Evolutionary conservation across 2,329 filamentous ascomycete genomes (phyloP), one percentile per base, ranked within the genome.

Genomic region (Talaromyces sp.): DNA sequence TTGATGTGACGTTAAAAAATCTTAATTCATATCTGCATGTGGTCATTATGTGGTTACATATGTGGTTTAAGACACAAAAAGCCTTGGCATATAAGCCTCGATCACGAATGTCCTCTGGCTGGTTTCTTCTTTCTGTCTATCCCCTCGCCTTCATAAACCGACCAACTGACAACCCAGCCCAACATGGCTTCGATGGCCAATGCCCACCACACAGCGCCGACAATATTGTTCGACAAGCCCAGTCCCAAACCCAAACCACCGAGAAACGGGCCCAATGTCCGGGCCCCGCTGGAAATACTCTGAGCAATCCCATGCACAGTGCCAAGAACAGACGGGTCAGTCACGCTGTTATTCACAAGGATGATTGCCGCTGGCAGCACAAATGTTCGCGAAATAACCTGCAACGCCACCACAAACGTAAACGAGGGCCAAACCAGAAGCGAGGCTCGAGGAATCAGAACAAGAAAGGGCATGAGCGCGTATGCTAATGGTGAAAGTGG

Each of bases 351-450:
- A 61, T 87, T 88, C 15, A 87, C 77, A 42, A 86, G 70, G 2
- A 88, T 88, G 0, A 84, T 81, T 0, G 81, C 81, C 0, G 81
- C 82, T 0, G 86, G 86, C 0, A 88, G 67, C 0, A 84, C 81
- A 67, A 93, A 91, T 0, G 90, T 93, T 30, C 90, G 82, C 0
- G 87, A 89, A 4, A 88, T 79, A 17, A 92, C 89, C 70, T 93
- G 90, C 9, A 92, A 71, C 17, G 85, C 79, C 1, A 91, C 78
- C 1, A 91, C 86, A 2, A 84, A 69, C 0, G 82, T 81, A 19
- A 92, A 87, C 1, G 85, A 83, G 0, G 83, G 66, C 90, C 89
- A 92, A 39, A 92, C 78, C 69, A 58, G 82, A 4, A 39, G 32
- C 69, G 47, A 77, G 63, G 67, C 54, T 42, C 84, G 84, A 0